phyloP scores from a whole-genome alignment of 1,284 basidiomycete genomes.

The Rhodotorula glutinis region DNA sequence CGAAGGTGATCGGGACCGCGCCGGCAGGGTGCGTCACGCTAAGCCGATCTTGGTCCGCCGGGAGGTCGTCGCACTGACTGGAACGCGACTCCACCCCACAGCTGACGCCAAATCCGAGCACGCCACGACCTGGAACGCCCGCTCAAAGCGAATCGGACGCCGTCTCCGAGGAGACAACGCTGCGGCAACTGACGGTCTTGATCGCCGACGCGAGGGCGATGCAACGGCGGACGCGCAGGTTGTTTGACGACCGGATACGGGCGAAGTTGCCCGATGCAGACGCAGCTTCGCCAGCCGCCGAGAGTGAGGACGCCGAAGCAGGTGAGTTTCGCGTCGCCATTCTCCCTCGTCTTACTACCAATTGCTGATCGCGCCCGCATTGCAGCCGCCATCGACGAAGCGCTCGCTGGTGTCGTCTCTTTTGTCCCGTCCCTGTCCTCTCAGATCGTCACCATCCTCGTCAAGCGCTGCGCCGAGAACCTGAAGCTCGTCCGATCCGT shows the following conservation, averaged over 20 bases:
- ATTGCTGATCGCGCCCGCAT: too few relatives aligned
- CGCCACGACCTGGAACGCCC: conserved; percentile 17
- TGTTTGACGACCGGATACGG: conserved; percentile 66
- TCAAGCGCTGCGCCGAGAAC: conserved; percentile 74
- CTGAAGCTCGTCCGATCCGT: conserved; percentile 82
- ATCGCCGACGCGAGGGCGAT: conserved; percentile 65
- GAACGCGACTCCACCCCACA: not conserved
- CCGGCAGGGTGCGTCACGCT: not conserved
- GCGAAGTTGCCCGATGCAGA: not conserved
- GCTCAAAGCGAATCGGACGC: conserved; percentile 15
- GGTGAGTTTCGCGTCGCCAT: conserved; percentile 15
- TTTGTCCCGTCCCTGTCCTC: conserved; percentile 59
- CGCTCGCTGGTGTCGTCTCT: conserved; percentile 55
- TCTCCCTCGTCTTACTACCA: too few relatives aligned
- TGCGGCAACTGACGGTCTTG: conserved; percentile 62
- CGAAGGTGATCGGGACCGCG: conserved; percentile 8
- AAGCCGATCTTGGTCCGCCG: not conserved
- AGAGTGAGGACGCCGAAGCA: conserved; percentile 7
- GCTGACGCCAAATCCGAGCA: conserved; percentile 9
- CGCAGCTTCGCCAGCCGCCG: not conserved
- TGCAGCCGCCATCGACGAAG: conserved; percentile 53
- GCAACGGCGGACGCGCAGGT: conserved; percentile 53
- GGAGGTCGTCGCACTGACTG: not conserved
- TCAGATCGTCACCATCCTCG: conserved; percentile 69
- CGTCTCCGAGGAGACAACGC: conserved; percentile 58